phyloP scores from a whole-genome alignment of 2,329 filamentous ascomycete genomes.

The Sordariomycetes sp. region DNA sequence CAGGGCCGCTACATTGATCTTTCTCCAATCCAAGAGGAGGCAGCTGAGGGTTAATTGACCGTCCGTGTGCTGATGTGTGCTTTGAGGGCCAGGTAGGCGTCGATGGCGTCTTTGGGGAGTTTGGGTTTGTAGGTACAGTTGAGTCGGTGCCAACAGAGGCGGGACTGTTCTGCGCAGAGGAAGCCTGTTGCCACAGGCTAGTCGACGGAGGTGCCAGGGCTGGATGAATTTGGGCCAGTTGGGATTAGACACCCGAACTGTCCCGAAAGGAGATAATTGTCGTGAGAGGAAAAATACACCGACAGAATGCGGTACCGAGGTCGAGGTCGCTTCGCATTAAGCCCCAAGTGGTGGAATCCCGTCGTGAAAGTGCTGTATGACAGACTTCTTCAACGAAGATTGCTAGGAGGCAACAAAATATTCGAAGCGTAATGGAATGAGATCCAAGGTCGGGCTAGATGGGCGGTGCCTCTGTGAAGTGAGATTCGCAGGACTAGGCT shows the following conservation, averaged over 20 bases:
- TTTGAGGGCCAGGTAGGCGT: conserved; percentile 20
- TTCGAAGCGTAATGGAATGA: too few relatives aligned
- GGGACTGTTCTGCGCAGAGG: conserved; percentile 18
- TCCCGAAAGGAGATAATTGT: too few relatives aligned
- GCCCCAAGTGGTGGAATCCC: too few relatives aligned
- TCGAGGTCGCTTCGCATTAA: too few relatives aligned
- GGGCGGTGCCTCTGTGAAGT: too few relatives aligned
- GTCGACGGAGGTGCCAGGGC: conserved; percentile 21
- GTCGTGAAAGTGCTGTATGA: too few relatives aligned
- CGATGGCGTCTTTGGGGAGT: conserved; percentile 23
- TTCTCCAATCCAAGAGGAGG: conserved; percentile 8
- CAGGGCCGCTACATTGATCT: conserved; percentile 52
- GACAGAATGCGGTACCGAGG: too few relatives aligned
- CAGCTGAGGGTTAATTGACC: neutral
- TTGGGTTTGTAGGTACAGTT: conserved; percentile 19
- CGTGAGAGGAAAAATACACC: too few relatives aligned
- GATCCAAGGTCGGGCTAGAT: too few relatives aligned
- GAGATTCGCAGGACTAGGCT: too few relatives aligned
- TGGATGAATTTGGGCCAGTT: conserved; percentile 16
- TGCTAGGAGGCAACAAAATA: too few relatives aligned
- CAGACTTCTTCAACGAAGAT: too few relatives aligned
- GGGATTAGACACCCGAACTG: conserved; percentile 24
- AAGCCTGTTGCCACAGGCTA: conserved; percentile 25
- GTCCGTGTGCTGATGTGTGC: neutral
- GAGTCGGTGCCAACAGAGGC: conserved; percentile 20